A percentile compares a stretch with the other conserved stretches of the same genome.
phyloP scores from a whole-genome alignment of 2,329 filamentous ascomycete genomes.

The Fusarium irregulare region DNA sequence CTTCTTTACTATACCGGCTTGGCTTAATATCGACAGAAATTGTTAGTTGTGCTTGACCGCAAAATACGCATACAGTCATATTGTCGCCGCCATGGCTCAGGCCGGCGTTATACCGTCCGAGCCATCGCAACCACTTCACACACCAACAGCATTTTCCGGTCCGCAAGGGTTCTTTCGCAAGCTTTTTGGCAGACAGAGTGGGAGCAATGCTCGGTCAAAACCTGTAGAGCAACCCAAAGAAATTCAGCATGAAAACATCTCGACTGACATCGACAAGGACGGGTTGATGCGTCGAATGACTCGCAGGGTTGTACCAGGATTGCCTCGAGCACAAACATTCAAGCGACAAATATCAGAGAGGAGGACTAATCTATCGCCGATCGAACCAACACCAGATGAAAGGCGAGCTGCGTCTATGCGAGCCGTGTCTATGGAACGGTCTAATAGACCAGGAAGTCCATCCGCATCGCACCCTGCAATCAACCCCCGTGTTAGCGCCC shows the following conservation, averaged over 20 bases:
- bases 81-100: constrained; percentile 49
- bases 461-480: constrained; percentile 35
- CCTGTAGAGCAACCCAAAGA: constrained; percentile 28
- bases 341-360: constrained; percentile 85
- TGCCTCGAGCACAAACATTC: constrained; percentile 83
- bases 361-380: constrained; percentile 76
- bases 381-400: constrained; percentile 71
- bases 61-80: constrained; percentile 27
- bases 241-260: constrained; percentile 50
- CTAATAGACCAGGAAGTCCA: constrained; percentile 49
- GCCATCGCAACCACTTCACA: constrained; percentile 42
- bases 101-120: constrained; percentile 46
- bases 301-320: constrained; percentile 77
- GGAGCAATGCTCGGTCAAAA: constrained; percentile 17
- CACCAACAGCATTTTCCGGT: constrained; percentile 41
- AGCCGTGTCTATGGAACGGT: constrained; percentile 73
- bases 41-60: constrained; percentile 15
- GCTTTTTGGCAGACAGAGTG: constrained; percentile 44
- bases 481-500: constrained; percentile 61
- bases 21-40: constrained; percentile 13
- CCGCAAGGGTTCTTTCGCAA: constrained; percentile 47
- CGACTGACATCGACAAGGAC: constrained; percentile 48
- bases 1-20: constrained; percentile 20
- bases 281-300: constrained; percentile 58
- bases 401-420: constrained; percentile 78